phyloP scores from a whole-genome alignment of 164 flowering plant genomes.

The Protea cynaroides region DNA sequence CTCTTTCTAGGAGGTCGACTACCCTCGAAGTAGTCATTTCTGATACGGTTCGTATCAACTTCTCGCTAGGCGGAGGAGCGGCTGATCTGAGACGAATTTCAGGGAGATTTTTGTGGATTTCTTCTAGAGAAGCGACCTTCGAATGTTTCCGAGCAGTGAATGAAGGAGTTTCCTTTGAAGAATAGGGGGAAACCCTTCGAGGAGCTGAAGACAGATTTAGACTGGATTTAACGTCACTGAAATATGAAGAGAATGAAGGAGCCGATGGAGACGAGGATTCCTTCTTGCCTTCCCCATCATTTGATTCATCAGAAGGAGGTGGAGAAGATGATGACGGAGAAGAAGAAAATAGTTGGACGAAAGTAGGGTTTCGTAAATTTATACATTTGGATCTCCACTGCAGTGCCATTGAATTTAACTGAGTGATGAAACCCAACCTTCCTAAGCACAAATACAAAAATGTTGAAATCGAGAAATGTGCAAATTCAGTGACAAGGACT shows the following conservation, averaged over 20 bases:
- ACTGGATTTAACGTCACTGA: conserved; percentile 44
- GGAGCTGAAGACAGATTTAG: conserved; percentile 27
- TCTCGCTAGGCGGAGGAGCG: conserved; percentile 19
- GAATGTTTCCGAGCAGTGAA: conserved; percentile 12
- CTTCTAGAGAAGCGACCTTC: conserved; percentile 26
- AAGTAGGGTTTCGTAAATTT: conserved; percentile 19
- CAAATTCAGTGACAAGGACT: no score
- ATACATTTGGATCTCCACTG: conserved; percentile 10
- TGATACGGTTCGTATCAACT: no score
- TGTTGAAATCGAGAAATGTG: no score
- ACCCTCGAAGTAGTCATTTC: no score
- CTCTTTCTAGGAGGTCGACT: no score
- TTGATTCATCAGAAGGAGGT: not conserved
- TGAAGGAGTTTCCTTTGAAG: conserved; percentile 1
- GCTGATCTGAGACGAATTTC: conserved; percentile 42
- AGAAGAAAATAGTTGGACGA: conserved; percentile 30
- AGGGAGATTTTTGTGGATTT: conserved; percentile 47
- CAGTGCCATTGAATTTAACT: conserved; percentile 12
- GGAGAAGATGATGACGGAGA: conserved; percentile 5
- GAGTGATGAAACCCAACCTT: not conserved
- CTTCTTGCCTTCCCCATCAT: conserved; percentile 7
- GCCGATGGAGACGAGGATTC: not conserved
- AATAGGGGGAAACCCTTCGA: conserved; percentile 2
- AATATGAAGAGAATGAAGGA: conserved; percentile 12
- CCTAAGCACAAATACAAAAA: not conserved